Evolutionary conservation across 768 basidiomycete genomes (phyloP).

Genomic region (Cystobasidium ongulense): DNA sequence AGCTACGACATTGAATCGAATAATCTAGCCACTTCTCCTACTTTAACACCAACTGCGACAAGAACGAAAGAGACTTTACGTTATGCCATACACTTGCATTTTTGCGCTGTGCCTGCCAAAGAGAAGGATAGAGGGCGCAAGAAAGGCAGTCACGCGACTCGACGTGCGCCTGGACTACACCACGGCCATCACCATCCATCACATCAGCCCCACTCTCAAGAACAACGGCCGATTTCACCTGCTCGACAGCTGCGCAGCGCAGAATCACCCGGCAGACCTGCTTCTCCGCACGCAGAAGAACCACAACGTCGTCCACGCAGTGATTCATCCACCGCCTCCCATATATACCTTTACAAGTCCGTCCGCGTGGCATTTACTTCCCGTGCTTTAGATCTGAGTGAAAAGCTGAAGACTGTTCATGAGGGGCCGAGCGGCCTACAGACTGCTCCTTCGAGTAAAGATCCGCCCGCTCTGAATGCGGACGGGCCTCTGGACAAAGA

Average conservation of each 20-base stretch:
- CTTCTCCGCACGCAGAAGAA: background rate
- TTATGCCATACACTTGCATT: slow-evolving; percentile 43
- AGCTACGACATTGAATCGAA: slow-evolving; percentile 32
- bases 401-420: slow-evolving; percentile 38
- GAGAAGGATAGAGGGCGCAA: slow-evolving; percentile 6
- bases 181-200: background rate
- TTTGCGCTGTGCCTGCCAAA: slow-evolving; percentile 41
- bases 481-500: slow-evolving; percentile 11
- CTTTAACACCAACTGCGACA: background rate
- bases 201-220: background rate
- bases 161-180: background rate
- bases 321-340: slow-evolving; percentile 6
- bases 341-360: slow-evolving; percentile 42
- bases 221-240: background rate
- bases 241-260: background rate
- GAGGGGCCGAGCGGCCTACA: slow-evolving; percentile 36
- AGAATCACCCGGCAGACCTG: background rate
- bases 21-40: background rate
- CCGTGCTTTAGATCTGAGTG: slow-evolving; percentile 39
- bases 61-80: slow-evolving; percentile 39
- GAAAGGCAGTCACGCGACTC: background rate
- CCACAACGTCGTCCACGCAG: background rate
- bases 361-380: slow-evolving; percentile 44
- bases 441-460: background rate
- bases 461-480: background rate